Base-by-base conservation (phyloP, 768 basidiomycete species). In the Candolleomyces efflorescens region DNA sequence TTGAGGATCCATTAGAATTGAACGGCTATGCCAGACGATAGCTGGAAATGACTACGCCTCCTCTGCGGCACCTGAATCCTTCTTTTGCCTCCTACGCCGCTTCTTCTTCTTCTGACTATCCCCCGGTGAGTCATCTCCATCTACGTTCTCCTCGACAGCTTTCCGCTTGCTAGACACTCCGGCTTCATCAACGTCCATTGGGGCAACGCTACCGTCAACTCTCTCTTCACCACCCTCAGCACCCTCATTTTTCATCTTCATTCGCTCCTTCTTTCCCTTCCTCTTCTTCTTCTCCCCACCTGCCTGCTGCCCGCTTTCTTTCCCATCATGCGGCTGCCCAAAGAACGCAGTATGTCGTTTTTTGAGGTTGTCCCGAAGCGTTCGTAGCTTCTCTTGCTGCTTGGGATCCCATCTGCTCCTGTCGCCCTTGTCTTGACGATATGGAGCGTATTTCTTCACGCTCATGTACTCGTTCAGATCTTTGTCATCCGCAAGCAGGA, bases 381-480 rank as follows among this genome's bases (percentile, higher is more conserved):
- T 89, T 64, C 80, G 76, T 46, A 96, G 75, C 61, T 86, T 82
- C 47, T 87, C 82, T 22, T 75, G 75, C 13, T 90, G 80, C 39
- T 75, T 79, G 36, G 76, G 71, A 65, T 90, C 89, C 85, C 87
- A 92, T 32, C 71, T 75, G n/a, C 67, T 46, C 3, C 63, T 60
- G 36, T 69, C 71, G 27, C 66, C 71, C 64, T 71, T 76, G 26
- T 82, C 79, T 47, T 82, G 77, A 44, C 91, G 85, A 70, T 98
- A 98, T 5, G 97, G 92, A 15, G 96, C 97, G 62, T 92, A 81
- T 69, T 90, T 89, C 74, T 92, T 96, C 64, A 98, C 77, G 45
- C 89, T 83, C 73, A 96, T 82, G 71, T 93, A 93, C 58, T 90
- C 80, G 73, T 98, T 99, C 50, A 99, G 81, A 68, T 99, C 97